Evolutionary conservation across 2,329 filamentous ascomycete species (phyloP).

Genomic region (Trichoderma polysporum): DNA sequence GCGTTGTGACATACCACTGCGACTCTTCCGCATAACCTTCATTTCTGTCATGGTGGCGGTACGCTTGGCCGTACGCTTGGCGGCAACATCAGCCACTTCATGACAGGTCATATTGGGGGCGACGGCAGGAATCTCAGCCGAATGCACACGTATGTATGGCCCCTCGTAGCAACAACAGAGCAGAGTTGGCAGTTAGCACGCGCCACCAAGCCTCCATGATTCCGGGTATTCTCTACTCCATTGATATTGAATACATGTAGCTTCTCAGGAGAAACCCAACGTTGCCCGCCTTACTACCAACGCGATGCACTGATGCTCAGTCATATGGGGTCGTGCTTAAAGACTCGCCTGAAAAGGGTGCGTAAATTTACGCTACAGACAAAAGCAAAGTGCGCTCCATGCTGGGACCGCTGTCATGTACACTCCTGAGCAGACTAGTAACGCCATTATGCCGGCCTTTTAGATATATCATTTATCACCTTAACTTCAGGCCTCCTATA

Average conservation of each 20-base stretch:
- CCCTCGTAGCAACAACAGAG: not conserved
- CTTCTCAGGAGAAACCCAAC: not conserved
- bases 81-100: not conserved
- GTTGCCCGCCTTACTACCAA: not conserved
- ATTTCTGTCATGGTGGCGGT: not conserved
- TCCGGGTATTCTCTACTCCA: not conserved
- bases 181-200: not conserved
- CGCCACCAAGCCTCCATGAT: not conserved
- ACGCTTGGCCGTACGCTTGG: not conserved
- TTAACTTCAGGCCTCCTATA: not conserved
- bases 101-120: slow-evolving; percentile 11
- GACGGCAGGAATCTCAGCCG: not conserved
- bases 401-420: not conserved
- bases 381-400: not conserved
- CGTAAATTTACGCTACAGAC: not conserved
- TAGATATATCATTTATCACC: not conserved
- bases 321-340: not conserved
- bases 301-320: not conserved
- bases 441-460: not conserved
- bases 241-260: not conserved
- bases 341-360: not conserved
- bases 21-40: not conserved
- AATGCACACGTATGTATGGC: not conserved
- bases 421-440: not conserved
- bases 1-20: not conserved